Evolutionary conservation across 2,329 filamentous ascomycete species (phyloP).

Genomic region (Pestalotiopsis sp.): DNA sequence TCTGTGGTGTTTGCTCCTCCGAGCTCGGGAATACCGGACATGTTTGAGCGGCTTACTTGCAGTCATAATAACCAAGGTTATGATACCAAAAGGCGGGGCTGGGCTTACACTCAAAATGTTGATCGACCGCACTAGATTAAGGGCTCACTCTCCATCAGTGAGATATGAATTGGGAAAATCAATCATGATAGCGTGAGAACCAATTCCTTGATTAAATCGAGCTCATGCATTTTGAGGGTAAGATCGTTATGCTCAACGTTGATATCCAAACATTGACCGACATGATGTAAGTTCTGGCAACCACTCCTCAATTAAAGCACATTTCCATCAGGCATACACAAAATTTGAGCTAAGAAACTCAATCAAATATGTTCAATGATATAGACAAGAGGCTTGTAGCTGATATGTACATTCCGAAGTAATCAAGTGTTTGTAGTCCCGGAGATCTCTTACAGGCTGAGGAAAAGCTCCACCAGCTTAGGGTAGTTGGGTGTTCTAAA

Average conservation of each 20-base stretch:
- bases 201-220: background rate
- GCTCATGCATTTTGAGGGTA: too few species aligned
- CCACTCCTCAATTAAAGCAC: too few species aligned
- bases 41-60: background rate
- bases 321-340: too few species aligned
- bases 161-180: background rate
- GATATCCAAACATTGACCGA: too few species aligned
- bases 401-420: too few species aligned
- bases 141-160: background rate
- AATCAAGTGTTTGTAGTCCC: too few species aligned
- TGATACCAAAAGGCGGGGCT: background rate
- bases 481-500: conserved; percentile 12
- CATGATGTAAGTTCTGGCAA: too few species aligned
- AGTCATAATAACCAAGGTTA: background rate
- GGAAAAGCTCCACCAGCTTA: conserved; percentile 4
- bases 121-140: background rate
- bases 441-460: background rate
- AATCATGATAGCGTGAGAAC: background rate
- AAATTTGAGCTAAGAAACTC: too few species aligned
- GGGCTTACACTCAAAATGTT: background rate
- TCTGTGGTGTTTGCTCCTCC: background rate
- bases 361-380: too few species aligned
- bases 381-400: too few species aligned
- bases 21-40: background rate
- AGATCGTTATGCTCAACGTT: too few species aligned